A percentile compares a stretch with the other conserved stretches of the same genome.
These are phyloP conservation scores for Chlorella sp. DNA, from an alignment of 139 green algal genomes.

Conservation along the genomic window DNA sequence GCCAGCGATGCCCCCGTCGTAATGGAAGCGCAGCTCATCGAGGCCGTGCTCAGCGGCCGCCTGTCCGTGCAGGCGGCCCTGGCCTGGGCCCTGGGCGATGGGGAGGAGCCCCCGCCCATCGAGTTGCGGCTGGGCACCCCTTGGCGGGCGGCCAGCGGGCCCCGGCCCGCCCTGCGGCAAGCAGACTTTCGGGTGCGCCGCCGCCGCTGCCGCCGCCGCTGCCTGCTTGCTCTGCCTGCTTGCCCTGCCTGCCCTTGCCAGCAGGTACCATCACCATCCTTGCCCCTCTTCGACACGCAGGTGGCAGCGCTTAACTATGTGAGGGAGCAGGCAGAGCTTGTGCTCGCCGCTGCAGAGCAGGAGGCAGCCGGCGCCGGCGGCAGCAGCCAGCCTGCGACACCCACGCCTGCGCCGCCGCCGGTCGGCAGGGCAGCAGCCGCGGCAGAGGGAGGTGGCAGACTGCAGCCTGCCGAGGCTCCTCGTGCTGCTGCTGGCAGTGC, in stretches of 20 bases:
- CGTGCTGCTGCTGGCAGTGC: no score
- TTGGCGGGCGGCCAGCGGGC: background rate
- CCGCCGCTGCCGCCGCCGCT: no score
- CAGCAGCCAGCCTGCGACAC: constrained; percentile 18
- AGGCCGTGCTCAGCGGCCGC: constrained; percentile 14
- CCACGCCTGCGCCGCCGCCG: background rate
- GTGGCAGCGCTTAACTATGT: constrained; percentile 22
- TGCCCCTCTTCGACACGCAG: background rate
- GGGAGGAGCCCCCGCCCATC: background rate
- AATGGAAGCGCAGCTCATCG: constrained; percentile 7
- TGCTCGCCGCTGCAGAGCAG: constrained; percentile 33
- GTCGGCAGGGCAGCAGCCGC: background rate
- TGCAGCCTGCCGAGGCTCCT: background rate
- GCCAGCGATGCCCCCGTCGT: no score
- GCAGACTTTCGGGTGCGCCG: constrained; percentile 19
- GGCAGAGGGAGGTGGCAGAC: background rate
- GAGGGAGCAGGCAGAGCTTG: constrained; percentile 36
- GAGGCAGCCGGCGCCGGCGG: background rate
- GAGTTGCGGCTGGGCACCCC: background rate
- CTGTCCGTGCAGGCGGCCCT: constrained; percentile 9
- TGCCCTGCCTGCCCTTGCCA: no score
- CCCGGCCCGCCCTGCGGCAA: background rate
- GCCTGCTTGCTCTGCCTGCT: no score
- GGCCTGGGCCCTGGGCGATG: constrained; percentile 16
- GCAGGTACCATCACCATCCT: no score